Conservation (phyloP, 257 asterid genomes). For the Eucommia ulmoides region DNA sequence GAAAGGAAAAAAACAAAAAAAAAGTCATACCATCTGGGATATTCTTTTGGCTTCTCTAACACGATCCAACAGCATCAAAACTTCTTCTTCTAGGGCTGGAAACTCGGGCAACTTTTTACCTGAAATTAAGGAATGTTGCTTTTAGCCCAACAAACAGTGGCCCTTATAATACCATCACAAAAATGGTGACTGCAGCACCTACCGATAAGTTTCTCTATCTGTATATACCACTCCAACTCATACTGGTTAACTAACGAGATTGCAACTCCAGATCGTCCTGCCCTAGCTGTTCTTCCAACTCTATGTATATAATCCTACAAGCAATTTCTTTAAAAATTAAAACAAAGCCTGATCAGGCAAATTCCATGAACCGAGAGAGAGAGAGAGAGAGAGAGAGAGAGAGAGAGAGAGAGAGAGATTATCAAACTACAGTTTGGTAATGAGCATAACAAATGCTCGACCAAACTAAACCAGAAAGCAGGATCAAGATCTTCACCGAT, state of each 20-base stretch:
- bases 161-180: not conserved
- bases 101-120: conserved; percentile 67
- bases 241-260: conserved; percentile 75
- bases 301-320: conserved; percentile 88
- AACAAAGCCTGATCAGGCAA: too few species aligned
- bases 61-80: conserved; percentile 49
- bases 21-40: conserved; percentile 40
- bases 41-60: conserved; percentile 74
- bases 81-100: conserved; percentile 75
- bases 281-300: conserved; percentile 99
- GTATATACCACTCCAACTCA: conserved; percentile 80
- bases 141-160: not conserved
- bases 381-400: too few species aligned
- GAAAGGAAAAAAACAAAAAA: not conserved
- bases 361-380: too few species aligned
- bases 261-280: conserved; percentile 91
- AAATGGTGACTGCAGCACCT: conserved; percentile 7
- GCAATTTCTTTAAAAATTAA: conserved; percentile 2
- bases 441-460: too few species aligned
- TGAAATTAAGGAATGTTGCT: conserved; percentile 15
- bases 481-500: too few species aligned
- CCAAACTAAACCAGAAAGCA: too few species aligned
- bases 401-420: too few species aligned
- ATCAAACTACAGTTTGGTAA: too few species aligned
- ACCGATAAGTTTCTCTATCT: conserved; percentile 81